Base-by-base conservation (phyloP, 495 filamentous ascomycete species). In the Chlorociboria aeruginascens region DNA sequence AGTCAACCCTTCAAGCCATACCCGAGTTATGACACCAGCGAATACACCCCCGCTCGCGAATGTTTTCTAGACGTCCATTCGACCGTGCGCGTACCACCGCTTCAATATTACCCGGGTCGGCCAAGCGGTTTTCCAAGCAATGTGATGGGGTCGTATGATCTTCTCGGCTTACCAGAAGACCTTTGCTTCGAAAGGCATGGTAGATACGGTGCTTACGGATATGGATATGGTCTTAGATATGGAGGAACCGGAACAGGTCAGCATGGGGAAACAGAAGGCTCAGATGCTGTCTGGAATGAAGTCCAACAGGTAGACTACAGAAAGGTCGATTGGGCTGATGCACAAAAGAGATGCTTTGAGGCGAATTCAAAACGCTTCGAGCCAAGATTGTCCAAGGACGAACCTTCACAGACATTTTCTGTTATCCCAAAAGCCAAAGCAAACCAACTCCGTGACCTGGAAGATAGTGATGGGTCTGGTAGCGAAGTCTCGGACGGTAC, bases 171-270 rank as follows among this genome's bases (percentile, higher is more conserved):
- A 28, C 80, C 79, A 29, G 79, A 95, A 49, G 85, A 94, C 60
- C 74, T 96, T 43, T 98, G 92, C 68, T 97, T 95, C 64, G 92
- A 98, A 45, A 76, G 92, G 2, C 93, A 83, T 63, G 92, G 93
- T 8, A 74, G 86, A 48, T 73, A 90, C 25, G 93, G 88, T 0
- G 82, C 89, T 0, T 98, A 98, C 55, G 92, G 92, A 0, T 77
- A 83, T 44, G 92, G 92, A 12, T 97, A 97, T 56, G 81, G 76
- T 16, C 63, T 70, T 13, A 74, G 74, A 51, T 77, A 73, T 58
- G 92, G 92, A 8, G 92, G 92, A 8, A 76, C 80, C 13, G 90
- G 89, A 1, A 57, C 85, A 29, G 89, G 86, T 8, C 65, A 90
- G 57, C 74, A 87, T 52, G 86, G 85, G 31, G 83, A 95, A 40